Base-by-base conservation (phyloP, 2,329 filamentous ascomycete genomes). In the Stagonosporopsis cucurbitacearum region DNA sequence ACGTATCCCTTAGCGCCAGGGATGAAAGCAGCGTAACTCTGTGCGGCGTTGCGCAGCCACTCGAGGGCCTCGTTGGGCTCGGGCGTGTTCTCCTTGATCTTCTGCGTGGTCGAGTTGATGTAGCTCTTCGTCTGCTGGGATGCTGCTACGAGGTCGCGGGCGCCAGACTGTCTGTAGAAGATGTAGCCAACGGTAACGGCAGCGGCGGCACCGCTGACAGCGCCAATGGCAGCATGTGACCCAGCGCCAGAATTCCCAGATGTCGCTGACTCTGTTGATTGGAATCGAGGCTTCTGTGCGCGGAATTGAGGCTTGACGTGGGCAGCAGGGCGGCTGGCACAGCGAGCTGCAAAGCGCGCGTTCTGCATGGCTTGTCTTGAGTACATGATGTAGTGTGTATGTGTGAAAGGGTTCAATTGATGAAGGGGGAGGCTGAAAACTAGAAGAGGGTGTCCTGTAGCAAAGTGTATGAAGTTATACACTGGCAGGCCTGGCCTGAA, bases 1-100 rank as follows among this genome's bases (percentile, higher is more conserved):
- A 92, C 84, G 65, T 89, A 91, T 42, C 80, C 76, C 26, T 83
- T 83, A 2, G 86, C 89, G 12, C 90, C 90, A 0, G 90, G 90
- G 26, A 93, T 84, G 80, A 88, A 90, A 2, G 79, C 80, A 2
- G 88, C 87, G 68, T 92, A 92, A 22, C 86, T 86, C 69, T 85
- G 86, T 25, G 86, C 85, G 12, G 87, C 86, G 54, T 86, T 78
- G 66, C 86, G 86, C 57, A 92, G 82, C 78, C 84, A 87, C 57
- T 82, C 75, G 35, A 90, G 78, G 1, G 88, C 88, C 72, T 90
- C 82, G 59, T 89, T 88, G 13, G 87, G 81, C 57, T 85, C 82
- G 0, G 89, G 89, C 0, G 88, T 84, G 41, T 82, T 80, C 51
- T 87, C 76, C 61, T 87, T 83, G 6, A 89, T 78, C 69, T 85